Base-by-base conservation (phyloP, 2,329 filamentous ascomycete genomes). In the Parafenestella ontariensis region DNA sequence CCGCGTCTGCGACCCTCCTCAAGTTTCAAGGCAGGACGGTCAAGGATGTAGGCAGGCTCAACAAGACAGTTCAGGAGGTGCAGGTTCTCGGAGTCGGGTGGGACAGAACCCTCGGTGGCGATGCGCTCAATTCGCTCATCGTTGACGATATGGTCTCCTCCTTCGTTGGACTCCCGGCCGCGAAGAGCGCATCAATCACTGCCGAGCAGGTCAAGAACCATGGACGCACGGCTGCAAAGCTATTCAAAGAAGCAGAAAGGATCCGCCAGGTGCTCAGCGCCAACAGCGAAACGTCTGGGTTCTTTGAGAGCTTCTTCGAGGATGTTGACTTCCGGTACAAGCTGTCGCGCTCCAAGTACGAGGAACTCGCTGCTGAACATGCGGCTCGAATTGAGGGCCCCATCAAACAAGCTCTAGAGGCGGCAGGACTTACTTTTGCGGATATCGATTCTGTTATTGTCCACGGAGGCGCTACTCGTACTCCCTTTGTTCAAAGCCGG, bases 31-130 rank as follows among this genome's bases (percentile, higher is more conserved):
- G 90, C 72, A 88, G 89, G 65, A 88, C 85, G 1, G 89, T 98
- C 59, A 99, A 98, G 82, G 94, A 97, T 66, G 79, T 94, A 50
- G 93, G 92, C 62, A 92, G 90, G 75, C 94, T 86, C 81, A 98
- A 97, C 83, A 98, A 98, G 85, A 97, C 92, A 1, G 80, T 99
- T 28, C 95, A 98, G 73, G 95, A 99, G 75, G 89, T 98, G n/a
- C 87, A 92, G 58, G 91, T 96, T 33, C 68, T 97, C 40, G 93
- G 94, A 53, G 85, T 85, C 64, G 92, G 91, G 56, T 99, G 91
- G 90, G 95, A 99, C 71, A 86, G 87, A 69, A 90, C 89, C 3
- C 87, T 99, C 17, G 95, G 95, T 54, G 95, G 95, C 50, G 94
- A 99, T 72, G 83, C 89, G 29, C 83, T 99, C 58, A 99, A 97